phyloP scores from a whole-genome alignment of 208 protist species.

The Naegleria lovaniensis region DNA sequence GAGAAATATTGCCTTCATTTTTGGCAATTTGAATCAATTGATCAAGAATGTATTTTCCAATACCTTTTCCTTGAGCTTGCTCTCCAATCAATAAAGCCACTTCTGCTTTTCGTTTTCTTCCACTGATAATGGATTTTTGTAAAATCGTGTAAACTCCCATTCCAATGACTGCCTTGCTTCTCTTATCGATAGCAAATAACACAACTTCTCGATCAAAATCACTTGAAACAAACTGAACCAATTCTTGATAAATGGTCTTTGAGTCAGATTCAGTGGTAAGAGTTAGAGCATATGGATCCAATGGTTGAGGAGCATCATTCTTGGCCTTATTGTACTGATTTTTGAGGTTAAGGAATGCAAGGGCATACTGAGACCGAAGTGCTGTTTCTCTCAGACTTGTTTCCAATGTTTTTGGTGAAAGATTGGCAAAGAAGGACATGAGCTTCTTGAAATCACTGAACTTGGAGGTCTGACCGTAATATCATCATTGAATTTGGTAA shows the following conservation, averaged over 20 bases:
- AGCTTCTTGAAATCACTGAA: neutral
- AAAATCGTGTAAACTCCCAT: neutral
- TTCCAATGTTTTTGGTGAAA: neutral
- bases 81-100: neutral
- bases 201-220: slow-evolving; percentile 15
- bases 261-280: neutral
- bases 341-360: neutral
- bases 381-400: neutral
- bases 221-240: neutral
- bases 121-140: neutral
- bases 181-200: neutral
- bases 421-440: neutral
- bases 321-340: neutral
- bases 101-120: neutral
- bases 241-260: neutral
- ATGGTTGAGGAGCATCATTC: neutral
- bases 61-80: neutral
- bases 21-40: neutral
- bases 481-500: neutral
- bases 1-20: neutral
- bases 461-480: neutral
- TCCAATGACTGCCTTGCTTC: neutral
- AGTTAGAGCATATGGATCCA: neutral
- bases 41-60: neutral
- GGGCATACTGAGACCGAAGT: neutral